Evolutionary conservation across 768 basidiomycete species (phyloP), one percentile per base, ranked within the genome.

Genomic region (Naganishia friedmannii): DNA sequence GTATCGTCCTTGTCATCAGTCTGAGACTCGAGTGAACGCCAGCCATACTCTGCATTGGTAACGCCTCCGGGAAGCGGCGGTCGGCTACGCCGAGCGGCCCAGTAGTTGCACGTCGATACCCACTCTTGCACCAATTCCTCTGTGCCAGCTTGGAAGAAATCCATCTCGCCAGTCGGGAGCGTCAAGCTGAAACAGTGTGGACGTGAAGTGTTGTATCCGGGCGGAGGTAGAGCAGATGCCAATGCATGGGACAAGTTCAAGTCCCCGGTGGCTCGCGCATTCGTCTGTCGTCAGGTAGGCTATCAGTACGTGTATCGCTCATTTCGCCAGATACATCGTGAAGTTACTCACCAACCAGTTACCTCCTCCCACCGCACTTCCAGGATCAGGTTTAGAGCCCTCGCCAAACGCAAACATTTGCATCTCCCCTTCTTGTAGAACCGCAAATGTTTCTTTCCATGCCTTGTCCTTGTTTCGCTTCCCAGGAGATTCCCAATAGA

Each of bases 41-140:
- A 99, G 10, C 96, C 96, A 77, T 98, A 96, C 80, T 99, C 96
- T 91, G 98, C 95, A 82, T 98, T 99, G 58, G 92, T 93, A 9
- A 99, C 94, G 28, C 96, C 96, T 5, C 96, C 96, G 1, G 90
- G 86, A 2, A 99, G 85, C 0, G 96, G 96, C 78, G 97, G 94
- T 75, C 95, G 93, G 81, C 91, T 93, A 68, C 88, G 91, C 54
- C 96, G 85, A 1, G 95, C 96, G 0, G 96, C 92, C 96, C 96
- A 98, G 79, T 99, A 99, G 83, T 98, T 99, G 86, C 95, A 97
- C 0, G 96, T 96, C 48, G 91, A 89, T 8, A 96, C 94, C 96
- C 96, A 98, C 81, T 99, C 96, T 76, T 91, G 90, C 60, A 96
- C 93, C n/a, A 99, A 87, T 74, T 97, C 95, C 76, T 96, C 95